Conservation (phyloP, 2,329 filamentous ascomycete species). For the Clarireedia sp. region DNA sequence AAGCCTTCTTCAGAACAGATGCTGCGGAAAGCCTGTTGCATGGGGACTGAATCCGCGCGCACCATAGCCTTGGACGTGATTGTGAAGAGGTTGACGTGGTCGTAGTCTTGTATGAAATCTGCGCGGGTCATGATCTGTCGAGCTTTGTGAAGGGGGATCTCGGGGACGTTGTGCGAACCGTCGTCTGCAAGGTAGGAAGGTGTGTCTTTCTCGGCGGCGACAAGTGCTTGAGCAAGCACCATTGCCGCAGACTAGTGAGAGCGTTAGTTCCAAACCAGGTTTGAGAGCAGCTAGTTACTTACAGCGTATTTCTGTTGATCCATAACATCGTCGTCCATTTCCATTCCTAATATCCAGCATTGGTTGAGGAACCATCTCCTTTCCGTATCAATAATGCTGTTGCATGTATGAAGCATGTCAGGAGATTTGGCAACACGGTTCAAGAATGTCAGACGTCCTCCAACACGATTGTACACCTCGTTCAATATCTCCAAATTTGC, state of each 20-base stretch:
- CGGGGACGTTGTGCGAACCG: conserved; percentile 46
- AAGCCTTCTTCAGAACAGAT: conserved; percentile 75
- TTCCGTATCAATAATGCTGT: conserved; percentile 62
- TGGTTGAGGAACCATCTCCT: conserved; percentile 75
- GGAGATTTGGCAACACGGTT: conserved; percentile 80
- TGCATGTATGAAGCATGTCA: conserved; percentile 73
- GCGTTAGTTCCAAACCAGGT: neutral
- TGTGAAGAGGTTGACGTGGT: conserved; percentile 90
- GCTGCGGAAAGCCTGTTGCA: conserved; percentile 85
- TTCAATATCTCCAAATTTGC: conserved; percentile 51
- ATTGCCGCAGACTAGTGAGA: conserved; percentile 68
- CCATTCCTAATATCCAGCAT: conserved; percentile 66
- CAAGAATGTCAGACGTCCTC: conserved; percentile 80
- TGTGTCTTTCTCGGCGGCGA: conserved; percentile 60
- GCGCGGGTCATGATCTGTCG: conserved; percentile 91
- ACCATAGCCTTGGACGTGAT: conserved; percentile 85
- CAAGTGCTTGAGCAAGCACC: conserved; percentile 82
- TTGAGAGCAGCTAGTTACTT: conserved; percentile 32
- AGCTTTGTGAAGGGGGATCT: conserved; percentile 72
- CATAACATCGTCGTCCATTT: conserved; percentile 96
- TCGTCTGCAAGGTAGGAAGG: conserved; percentile 9
- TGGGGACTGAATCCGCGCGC: conserved; percentile 87
- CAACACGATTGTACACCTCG: conserved; percentile 77
- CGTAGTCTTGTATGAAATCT: conserved; percentile 88
- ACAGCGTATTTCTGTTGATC: conserved; percentile 94